Evolutionary conservation across 2,329 filamentous ascomycete genomes (phyloP).

Genomic region (Didymella sp.): DNA sequence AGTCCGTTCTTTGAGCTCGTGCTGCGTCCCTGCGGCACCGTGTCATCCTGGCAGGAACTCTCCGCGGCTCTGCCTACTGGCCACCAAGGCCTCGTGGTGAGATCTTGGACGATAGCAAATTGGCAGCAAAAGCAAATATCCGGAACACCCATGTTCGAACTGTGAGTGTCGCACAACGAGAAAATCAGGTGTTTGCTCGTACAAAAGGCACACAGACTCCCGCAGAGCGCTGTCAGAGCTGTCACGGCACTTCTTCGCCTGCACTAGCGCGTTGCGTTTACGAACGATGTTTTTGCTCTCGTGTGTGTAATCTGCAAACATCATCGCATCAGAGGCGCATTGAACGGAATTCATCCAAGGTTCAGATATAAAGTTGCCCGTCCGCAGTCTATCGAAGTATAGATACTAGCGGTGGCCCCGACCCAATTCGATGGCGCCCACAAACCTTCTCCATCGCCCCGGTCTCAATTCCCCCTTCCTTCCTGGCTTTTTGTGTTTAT

Average conservation of each 20-base stretch:
- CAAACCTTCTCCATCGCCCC: neutral
- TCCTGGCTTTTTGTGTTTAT: neutral
- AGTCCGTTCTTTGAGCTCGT: constrained; percentile 1
- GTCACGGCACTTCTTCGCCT: constrained; percentile 8
- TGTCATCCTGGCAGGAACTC: constrained; percentile 13
- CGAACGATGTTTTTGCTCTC: neutral
- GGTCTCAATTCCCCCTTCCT: neutral
- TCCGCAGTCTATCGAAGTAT: constrained; percentile 1
- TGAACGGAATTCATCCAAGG: neutral
- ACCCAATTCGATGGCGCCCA: constrained; percentile 1
- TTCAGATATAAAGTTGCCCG: neutral
- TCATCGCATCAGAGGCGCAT: no score
- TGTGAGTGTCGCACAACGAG: neutral
- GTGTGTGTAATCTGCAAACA: neutral
- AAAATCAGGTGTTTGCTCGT: neutral
- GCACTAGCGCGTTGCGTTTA: neutral
- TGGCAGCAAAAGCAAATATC: neutral
- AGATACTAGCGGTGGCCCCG: neutral
- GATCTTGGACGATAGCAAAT: neutral
- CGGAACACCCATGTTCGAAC: no score
- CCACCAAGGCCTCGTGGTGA: neutral
- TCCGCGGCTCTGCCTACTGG: neutral
- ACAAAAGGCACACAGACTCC: constrained; percentile 10
- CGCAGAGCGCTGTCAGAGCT: constrained; percentile 3
- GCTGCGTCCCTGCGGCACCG: constrained; percentile 15